Conservation (phyloP, 106 monocot species). For the Gastrodia elata region DNA sequence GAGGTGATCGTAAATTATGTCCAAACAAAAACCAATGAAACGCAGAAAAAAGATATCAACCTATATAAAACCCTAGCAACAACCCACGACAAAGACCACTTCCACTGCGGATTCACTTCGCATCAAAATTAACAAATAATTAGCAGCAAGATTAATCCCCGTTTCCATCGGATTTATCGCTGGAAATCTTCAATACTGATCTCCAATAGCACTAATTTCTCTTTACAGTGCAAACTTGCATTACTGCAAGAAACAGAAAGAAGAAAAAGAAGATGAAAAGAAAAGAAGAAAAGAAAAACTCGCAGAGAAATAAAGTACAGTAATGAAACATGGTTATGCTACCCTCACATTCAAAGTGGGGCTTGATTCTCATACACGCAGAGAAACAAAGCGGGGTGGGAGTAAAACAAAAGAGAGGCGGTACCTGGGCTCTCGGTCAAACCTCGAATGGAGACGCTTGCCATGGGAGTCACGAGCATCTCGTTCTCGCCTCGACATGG, state of each 20-base stretch:
- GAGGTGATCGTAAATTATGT: not conserved
- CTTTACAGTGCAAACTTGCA: not conserved
- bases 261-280: not conserved
- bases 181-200: not conserved
- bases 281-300: not conserved
- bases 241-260: not conserved
- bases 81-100: not conserved
- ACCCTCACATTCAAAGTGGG: not conserved
- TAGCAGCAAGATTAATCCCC: not conserved
- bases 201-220: not conserved
- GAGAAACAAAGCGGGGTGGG: not conserved
- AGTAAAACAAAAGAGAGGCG: not conserved
- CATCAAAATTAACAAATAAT: not conserved
- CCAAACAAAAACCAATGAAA: not conserved
- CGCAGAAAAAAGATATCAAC: not conserved
- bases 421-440: constrained; percentile 26
- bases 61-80: not conserved
- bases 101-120: not conserved
- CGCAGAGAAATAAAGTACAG: not conserved
- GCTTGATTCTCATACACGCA: not conserved
- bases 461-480: constrained; percentile 29
- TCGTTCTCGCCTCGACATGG: constrained; percentile 24
- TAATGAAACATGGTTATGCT: not conserved
- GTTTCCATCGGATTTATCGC: not conserved
- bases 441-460: constrained; percentile 28